phyloP scores from a whole-genome alignment of 2,329 filamentous ascomycete species.

The Fusarium multiceps region DNA sequence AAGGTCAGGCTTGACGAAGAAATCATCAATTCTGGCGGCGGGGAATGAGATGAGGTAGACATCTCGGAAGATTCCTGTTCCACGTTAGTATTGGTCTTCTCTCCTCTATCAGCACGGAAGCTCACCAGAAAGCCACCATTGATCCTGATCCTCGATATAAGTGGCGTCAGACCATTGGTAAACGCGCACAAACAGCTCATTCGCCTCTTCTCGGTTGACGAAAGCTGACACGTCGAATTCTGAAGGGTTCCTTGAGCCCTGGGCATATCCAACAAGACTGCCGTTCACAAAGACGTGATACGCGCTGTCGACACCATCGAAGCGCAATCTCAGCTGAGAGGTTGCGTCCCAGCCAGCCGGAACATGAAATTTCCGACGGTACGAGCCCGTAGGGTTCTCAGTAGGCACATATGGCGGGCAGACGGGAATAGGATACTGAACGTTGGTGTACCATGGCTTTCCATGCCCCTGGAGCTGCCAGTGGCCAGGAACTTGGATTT shows the following conservation, averaged over 20 bases:
- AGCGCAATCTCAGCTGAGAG: constrained; percentile 71
- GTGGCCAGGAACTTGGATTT: constrained; percentile 70
- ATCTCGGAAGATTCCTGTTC: constrained; percentile 70
- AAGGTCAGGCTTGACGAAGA: constrained; percentile 66
- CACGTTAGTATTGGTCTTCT: constrained; percentile 44
- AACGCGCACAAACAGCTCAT: constrained; percentile 71
- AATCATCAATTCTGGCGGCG: constrained; percentile 65
- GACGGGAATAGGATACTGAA: constrained; percentile 73
- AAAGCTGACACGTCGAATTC: constrained; percentile 74
- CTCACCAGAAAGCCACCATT: constrained; percentile 75
- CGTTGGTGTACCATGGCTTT: constrained; percentile 75
- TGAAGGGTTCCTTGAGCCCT: constrained; percentile 74
- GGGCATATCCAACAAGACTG: constrained; percentile 71
- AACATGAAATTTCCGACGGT: constrained; percentile 66
- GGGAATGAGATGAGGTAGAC: constrained; percentile 71
- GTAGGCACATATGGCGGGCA: constrained; percentile 71
- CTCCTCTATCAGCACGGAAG: constrained; percentile 51
- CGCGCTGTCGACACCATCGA: constrained; percentile 78
- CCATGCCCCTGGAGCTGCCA: constrained; percentile 79
- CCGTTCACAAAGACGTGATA: constrained; percentile 78
- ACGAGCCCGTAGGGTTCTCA: constrained; percentile 74
- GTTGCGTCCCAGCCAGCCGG: constrained; percentile 58
- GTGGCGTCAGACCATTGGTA: constrained; percentile 77
- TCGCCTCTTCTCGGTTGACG: constrained; percentile 56
- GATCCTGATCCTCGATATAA: constrained; percentile 77